Evolutionary conservation across 2,329 filamentous ascomycete species (phyloP), one percentile per base, ranked within the genome.

Genomic region (Zymoseptoria passerinii): DNA sequence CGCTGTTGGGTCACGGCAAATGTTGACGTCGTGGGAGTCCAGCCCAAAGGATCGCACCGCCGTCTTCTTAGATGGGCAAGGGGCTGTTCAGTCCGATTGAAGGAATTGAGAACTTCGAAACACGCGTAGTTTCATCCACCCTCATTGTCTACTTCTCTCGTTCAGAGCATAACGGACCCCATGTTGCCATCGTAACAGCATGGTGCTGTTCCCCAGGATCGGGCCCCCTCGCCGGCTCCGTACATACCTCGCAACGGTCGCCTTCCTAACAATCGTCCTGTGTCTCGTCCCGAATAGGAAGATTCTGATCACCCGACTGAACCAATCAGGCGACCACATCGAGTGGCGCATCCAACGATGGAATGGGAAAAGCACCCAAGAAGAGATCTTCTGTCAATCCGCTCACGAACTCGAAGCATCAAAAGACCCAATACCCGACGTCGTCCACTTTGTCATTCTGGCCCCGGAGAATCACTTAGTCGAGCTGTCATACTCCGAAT

Each of bases 401-500:
- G 19, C 52, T 10, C 55, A 53, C 35, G 19, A 52, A 7, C 18
- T 55, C n/a, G 5, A 13, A n/a, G 13, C 16, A 7, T n/a, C 8
- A 53, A n/a, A 18, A 44, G 13, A 50, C 29, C 27, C 29, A 2
- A 61, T 63, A 13, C 61, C 61, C 23, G 28, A 48, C 16, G 29
- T 55, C 7, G 54, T 56, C 3, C 61, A 63, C 55, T 63, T 61
- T 50, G 54, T 63, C 5, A 44, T 63, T 8, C 55, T 61, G 9
- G 58, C 58, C 8, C 53, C 28, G 10, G 44, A 61, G 9, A 55
- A 49, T 19, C 16, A 49, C n/a, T 28, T 57, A 27, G 53, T 55
- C n/a, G 61, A 63, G 6, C 50, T 63, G 28, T 48, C 18, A 10
- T 63, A 59, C 49, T 49, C 57, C 48, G 44, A 57, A 6, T 63